phyloP scores from a whole-genome alignment of 1,284 basidiomycete genomes.

The Caloboletus firmus region DNA sequence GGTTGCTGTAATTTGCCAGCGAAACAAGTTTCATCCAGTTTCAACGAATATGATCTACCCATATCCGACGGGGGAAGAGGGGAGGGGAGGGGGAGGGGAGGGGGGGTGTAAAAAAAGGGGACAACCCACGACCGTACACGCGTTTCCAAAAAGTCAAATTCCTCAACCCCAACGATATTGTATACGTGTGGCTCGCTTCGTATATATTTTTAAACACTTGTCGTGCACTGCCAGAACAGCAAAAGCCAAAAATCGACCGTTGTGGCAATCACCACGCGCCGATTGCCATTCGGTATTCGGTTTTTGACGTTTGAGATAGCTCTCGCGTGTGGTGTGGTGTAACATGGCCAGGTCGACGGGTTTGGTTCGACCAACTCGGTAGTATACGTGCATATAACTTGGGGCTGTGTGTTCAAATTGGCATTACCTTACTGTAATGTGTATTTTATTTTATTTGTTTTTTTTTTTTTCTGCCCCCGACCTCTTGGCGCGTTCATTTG shows the following conservation, averaged over 20 bases:
- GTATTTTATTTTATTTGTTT: too few relatives aligned
- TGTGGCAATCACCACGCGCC: background rate
- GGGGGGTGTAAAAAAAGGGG: too few relatives aligned
- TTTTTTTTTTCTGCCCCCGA: background rate
- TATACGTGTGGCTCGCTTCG: too few relatives aligned
- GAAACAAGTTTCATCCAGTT: slow-evolving; percentile 17
- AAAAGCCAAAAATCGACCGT: background rate
- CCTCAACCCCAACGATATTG: background rate
- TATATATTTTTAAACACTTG: too few relatives aligned
- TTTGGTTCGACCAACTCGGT: too few relatives aligned
- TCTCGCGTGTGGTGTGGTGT: too few relatives aligned
- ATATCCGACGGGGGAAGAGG: too few relatives aligned
- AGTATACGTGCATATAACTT: too few relatives aligned
- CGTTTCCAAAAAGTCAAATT: background rate
- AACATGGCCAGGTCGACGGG: too few relatives aligned
- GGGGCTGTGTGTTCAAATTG: background rate
- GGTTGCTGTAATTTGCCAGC: slow-evolving; percentile 1
- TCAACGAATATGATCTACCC: background rate
- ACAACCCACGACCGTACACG: too few relatives aligned
- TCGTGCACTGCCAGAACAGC: background rate
- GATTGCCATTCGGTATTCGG: too few relatives aligned
- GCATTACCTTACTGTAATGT: background rate
- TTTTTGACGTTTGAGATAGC: too few relatives aligned
- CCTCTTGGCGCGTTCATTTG: background rate
- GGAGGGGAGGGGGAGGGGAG: background rate